phyloP scores from a whole-genome alignment of 805 yeast genomes.

The Zygotorulaspora florentina region DNA sequence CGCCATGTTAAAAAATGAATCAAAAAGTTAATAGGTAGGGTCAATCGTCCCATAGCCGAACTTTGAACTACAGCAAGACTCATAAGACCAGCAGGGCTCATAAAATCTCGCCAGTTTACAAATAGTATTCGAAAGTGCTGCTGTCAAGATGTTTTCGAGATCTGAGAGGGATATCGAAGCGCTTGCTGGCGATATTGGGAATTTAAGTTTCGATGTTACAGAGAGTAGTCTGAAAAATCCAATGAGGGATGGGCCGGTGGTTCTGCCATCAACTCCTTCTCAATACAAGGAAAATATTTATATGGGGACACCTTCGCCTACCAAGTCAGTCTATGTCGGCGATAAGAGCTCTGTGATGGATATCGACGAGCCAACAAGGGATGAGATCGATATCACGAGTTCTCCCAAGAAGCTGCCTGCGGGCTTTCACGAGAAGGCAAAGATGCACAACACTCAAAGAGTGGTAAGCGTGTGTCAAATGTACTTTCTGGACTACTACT shows the following conservation, averaged over 20 bases:
- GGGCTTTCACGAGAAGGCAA: constrained; percentile 56
- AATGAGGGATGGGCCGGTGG: constrained; percentile 10
- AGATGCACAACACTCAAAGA: constrained; percentile 73
- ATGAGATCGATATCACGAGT: constrained; percentile 24
- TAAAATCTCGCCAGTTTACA: no score
- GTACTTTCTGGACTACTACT: constrained; percentile 91
- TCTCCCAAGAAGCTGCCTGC: constrained; percentile 37
- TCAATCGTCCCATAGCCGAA: no score
- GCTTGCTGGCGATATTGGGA: constrained; percentile 35
- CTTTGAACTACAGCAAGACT: no score
- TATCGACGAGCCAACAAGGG: constrained; percentile 28
- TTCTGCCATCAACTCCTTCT: constrained; percentile 16
- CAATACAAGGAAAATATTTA: constrained; percentile 18
- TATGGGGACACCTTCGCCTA: constrained; percentile 30
- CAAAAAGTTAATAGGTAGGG: neutral
- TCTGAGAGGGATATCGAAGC: constrained; percentile 32
- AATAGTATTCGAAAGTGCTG: neutral
- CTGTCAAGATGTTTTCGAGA: constrained; percentile 22
- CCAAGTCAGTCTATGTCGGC: constrained; percentile 25
- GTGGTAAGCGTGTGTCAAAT: constrained; percentile 87
- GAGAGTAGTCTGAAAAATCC: constrained; percentile 11
- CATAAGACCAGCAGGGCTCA: no score
- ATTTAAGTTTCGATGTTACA: constrained; percentile 29
- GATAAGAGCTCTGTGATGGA: constrained; percentile 35
- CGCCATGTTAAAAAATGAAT: neutral